These are phyloP conservation scores for Rhizopus delemar DNA, from an alignment of 371 early-diverging fungal species.

Conservation along the genomic window DNA sequence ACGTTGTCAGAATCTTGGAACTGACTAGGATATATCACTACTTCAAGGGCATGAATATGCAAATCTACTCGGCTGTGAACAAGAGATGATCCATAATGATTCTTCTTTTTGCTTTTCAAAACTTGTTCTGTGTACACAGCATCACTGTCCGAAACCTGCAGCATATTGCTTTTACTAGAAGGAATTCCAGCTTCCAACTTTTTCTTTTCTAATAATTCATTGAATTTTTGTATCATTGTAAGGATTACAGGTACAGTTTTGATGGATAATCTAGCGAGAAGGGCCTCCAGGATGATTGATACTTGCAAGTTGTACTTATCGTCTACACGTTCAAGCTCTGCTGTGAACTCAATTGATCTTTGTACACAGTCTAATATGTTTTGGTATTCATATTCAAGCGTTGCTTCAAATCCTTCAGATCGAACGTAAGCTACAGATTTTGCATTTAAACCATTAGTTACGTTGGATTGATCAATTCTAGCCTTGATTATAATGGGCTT, in stretches of 20 bases:
- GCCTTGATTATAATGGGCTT: constrained; percentile 29
- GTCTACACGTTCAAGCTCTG: constrained; percentile 24
- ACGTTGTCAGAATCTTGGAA: constrained; percentile 77
- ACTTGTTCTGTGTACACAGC: background rate
- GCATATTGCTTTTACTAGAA: background rate
- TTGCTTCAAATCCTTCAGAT: constrained; percentile 44
- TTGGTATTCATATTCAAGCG: constrained; percentile 72
- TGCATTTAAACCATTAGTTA: background rate
- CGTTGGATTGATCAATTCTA: constrained; percentile 13
- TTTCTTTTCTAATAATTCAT: constrained; percentile 63
- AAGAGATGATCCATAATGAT: constrained; percentile 1
- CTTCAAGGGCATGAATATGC: constrained; percentile 36
- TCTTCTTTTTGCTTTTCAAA: background rate
- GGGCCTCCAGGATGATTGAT: constrained; percentile 23
- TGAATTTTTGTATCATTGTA: constrained; percentile 55
- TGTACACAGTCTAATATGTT: constrained; percentile 55
- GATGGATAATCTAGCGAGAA: constrained; percentile 51
- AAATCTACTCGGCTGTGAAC: constrained; percentile 27
- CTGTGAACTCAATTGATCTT: constrained; percentile 36
- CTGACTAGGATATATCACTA: constrained; percentile 66
- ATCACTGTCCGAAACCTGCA: background rate
- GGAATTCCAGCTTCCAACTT: constrained; percentile 39
- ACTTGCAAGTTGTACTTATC: constrained; percentile 17
- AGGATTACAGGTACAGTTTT: constrained; percentile 67
- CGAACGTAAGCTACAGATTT: constrained; percentile 22